Evolutionary conservation across 163 green algal species (phyloP), one percentile per base, ranked within the genome.

Genomic region (Scenedesmus sp.): DNA sequence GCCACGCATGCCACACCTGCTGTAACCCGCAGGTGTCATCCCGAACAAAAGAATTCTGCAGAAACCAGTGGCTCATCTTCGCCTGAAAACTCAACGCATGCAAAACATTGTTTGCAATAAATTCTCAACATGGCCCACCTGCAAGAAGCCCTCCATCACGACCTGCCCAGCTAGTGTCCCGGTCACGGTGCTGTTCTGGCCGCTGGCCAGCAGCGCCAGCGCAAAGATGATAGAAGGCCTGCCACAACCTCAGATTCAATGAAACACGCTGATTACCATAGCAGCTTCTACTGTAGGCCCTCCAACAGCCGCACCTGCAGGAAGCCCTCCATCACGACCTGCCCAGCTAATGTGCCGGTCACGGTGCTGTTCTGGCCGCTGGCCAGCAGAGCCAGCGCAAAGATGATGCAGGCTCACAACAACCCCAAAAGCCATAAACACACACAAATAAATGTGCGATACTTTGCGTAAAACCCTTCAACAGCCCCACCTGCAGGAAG

Each of bases 131-230:
- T 23, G 18, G 4, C 66, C 66, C 66, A 76, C 66, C 16, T 76
- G 66, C 66, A 76, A 5, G 66, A 76, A 76, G 66, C 66, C 84
- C 83, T 82, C 64, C 84, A 82, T 82, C 1, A 89, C 64, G 13
- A 89, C 84, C 13, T 89, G 84, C 4, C 64, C 84, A 23, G 84
- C 66, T 3, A 76, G 66, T 34, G 66, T 76, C 16, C 66, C 66
- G 8, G 96, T 98, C 60, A 98, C 96, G 85, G 96, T 97, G 90
- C 90, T 94, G 86, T 96, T 96, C 92, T 98, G 96, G 0, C 96
- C 96, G 55, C 86, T 91, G 13, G 93, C 92, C 52, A 98, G 92
- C 60, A 98, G 93, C 46, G 96, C 96, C 5, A 97, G 86, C 6
- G 93, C 96, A 94, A 98, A 98, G 26, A 97, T 86, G 20, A 96